phyloP scores from a whole-genome alignment of 169 alveolate species.

The Amoebophrya sp. region DNA sequence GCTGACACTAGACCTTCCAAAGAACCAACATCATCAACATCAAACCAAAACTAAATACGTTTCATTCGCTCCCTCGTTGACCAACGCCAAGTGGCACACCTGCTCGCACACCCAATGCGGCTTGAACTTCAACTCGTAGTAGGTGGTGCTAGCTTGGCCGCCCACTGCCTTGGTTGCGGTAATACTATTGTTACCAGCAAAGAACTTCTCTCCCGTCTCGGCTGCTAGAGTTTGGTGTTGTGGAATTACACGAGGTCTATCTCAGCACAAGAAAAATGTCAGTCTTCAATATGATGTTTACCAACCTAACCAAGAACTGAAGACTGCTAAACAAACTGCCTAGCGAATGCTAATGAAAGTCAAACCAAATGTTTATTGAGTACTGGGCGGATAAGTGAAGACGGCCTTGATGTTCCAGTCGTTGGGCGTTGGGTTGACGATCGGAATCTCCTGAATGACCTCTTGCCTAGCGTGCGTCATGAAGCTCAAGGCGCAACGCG shows the following conservation, averaged over 20 bases:
- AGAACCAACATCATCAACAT: too few relatives aligned
- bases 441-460: slow-evolving; percentile 75
- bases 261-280: too few relatives aligned
- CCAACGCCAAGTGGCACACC: slow-evolving; percentile 62
- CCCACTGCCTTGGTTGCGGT: slow-evolving; percentile 48
- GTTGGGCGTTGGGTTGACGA: slow-evolving; percentile 71
- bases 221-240: too few relatives aligned
- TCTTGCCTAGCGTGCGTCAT: slow-evolving; percentile 70
- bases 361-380: too few relatives aligned
- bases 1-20: too few relatives aligned
- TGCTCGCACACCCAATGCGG: slow-evolving; percentile 71
- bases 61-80: slow-evolving; percentile 70
- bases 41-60: too few relatives aligned
- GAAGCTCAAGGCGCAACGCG: slow-evolving; percentile 68
- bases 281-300: too few relatives aligned
- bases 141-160: slow-evolving; percentile 64
- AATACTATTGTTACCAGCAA: neutral
- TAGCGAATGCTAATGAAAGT: too few relatives aligned
- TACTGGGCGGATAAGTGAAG: neutral
- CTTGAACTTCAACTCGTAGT: slow-evolving; percentile 62
- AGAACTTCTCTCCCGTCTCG: neutral
- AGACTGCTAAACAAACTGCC: too few relatives aligned
- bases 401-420: slow-evolving; percentile 71
- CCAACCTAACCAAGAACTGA: too few relatives aligned
- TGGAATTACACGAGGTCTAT: too few relatives aligned